Base-by-base conservation (phyloP, 2,329 filamentous ascomycete genomes). In the Trichoderma gracile region DNA sequence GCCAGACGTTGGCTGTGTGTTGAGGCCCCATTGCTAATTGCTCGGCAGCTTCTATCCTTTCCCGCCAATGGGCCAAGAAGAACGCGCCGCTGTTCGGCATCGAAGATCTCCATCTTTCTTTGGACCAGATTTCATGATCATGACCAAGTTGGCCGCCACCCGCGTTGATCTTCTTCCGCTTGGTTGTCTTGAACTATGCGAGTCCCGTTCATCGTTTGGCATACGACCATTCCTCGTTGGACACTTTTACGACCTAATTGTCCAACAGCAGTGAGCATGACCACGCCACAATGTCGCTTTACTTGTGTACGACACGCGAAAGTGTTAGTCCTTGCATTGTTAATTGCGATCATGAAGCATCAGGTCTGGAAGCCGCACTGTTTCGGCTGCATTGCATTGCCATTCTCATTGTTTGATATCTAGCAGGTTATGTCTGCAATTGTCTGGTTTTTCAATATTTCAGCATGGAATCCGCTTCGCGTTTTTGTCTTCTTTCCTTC, bases 1-100 rank as follows among this genome's bases (percentile, higher is more conserved):
- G 30, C 33, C 17, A 40, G 15, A 19, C 19, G 12, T 21, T 4
- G 4, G 8, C 21, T 8, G 19, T 23, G 23, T 17, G 3, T 5
- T 23, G 10, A 14, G 10, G 33, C 30, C 57, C 30, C 12, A 21
- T 40, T 8, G 52, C 64, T 25, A 52, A 57, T 21, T 19, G 2
- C 2, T 3, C 43, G 23, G 4, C 49, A 97, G 93, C 93, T 71
- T 97, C 94, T 27, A 93, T 98, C 72, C 84, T 96, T 67, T 91
- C 93, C 42, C 91, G 94, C 71, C 87, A 91, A 73, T 99, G 95
- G 95, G 92, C 93, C 65, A 97, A 96, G 84, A 90, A 89, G 77
- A 90, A 91, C 71, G 85, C 85, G 3, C 72, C 76, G 30, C 73
- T 81, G 59, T 86, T 87, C 66, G 84, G 82, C 67, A 81, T 89